Conservation (phyloP, 208 protist species). For the Trypanosoma conorhini region DNA sequence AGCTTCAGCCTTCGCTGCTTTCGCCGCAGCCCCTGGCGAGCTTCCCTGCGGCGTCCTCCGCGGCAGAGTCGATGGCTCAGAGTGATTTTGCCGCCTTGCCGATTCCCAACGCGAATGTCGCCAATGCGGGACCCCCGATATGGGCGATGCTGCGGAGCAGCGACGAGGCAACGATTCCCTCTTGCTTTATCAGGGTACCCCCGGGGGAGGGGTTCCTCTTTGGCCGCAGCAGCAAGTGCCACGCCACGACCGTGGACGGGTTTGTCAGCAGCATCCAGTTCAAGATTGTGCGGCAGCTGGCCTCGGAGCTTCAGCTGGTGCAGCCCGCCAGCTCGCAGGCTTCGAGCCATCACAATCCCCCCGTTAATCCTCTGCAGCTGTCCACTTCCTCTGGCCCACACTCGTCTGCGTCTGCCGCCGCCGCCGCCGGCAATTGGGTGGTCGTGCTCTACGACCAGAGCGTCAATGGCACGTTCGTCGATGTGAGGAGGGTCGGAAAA, state of each 20-base stretch:
- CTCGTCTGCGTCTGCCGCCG: neutral
- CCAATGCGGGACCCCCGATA: conserved; percentile 21
- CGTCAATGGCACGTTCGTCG: conserved; percentile 89
- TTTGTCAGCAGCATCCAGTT: conserved; percentile 90
- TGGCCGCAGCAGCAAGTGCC: conserved; percentile 88
- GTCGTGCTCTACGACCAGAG: conserved; percentile 71
- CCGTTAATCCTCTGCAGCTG: conserved; percentile 13
- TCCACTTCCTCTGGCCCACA: conserved; percentile 11
- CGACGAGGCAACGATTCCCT: conserved; percentile 78
- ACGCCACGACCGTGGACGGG: conserved; percentile 56
- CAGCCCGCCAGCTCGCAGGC: neutral
- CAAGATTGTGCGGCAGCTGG: conserved; percentile 48
- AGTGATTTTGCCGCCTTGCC: conserved; percentile 6
- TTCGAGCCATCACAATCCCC: neutral
- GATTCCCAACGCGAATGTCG: neutral
- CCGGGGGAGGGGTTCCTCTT: conserved; percentile 68
- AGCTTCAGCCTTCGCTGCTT: neutral
- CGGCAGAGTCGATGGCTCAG: neutral
- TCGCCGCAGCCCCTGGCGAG: neutral
- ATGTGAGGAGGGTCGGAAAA: conserved; percentile 86
- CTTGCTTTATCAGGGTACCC: conserved; percentile 51
- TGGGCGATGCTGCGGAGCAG: conserved; percentile 79
- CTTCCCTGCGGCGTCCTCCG: conserved; percentile 14
- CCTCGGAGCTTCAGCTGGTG: conserved; percentile 7
- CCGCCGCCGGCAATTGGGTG: conserved; percentile 10